phyloP scores from a whole-genome alignment of 2,329 filamentous ascomycete genomes.

The Lojkania enalia region DNA sequence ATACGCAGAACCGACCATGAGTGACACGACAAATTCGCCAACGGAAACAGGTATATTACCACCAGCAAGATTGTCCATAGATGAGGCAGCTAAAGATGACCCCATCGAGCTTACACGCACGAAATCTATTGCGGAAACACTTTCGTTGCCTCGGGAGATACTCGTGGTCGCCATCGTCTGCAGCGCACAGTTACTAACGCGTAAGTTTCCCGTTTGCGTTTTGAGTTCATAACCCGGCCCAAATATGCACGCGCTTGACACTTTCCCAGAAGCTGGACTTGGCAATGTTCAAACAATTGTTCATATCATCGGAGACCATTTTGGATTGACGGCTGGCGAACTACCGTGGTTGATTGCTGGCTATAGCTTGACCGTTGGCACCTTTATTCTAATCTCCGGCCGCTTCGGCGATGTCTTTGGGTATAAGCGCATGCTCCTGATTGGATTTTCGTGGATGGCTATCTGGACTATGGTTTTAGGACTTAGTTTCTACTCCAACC shows the following conservation, averaged over 20 bases:
- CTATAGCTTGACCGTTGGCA: conserved; percentile 55
- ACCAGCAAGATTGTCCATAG: no score
- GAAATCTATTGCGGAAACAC: background rate
- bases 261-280: no score
- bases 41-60: no score
- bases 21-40: no score
- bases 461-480: conserved; percentile 54
- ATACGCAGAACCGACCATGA: no score
- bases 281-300: conserved; percentile 45
- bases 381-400: conserved; percentile 55
- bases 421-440: conserved; percentile 53
- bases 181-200: conserved; percentile 30
- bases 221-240: no score
- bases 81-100: no score
- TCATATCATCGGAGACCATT: conserved; percentile 48
- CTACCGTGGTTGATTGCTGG: conserved; percentile 55
- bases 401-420: conserved; percentile 56
- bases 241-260: no score
- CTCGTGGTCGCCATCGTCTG: conserved; percentile 32
- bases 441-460: conserved; percentile 56
- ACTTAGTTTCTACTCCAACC: conserved; percentile 45
- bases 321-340: conserved; percentile 46
- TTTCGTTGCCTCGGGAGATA: conserved; percentile 16
- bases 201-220: no score
- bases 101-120: background rate